Evolutionary conservation across 805 yeast genomes (phyloP).

Genomic region (Barnettozyma siamensis): DNA sequence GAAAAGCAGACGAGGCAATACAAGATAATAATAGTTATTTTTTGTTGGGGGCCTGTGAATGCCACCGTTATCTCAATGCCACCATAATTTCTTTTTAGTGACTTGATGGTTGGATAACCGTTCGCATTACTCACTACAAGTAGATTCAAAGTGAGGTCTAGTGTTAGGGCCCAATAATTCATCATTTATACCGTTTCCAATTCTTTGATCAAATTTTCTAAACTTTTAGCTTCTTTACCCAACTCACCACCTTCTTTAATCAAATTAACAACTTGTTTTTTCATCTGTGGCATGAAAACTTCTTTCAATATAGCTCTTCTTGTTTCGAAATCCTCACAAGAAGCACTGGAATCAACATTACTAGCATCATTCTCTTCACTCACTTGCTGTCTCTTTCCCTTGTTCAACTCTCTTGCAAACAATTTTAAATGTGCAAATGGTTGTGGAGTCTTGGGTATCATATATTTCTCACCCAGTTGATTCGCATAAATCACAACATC

Average conservation of each 20-base stretch:
- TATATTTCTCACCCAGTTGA: slow-evolving; percentile 44
- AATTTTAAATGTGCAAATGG: slow-evolving; percentile 62
- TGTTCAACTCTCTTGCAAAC: slow-evolving; percentile 37
- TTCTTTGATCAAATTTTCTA: slow-evolving; percentile 10
- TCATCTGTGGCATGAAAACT: slow-evolving; percentile 43
- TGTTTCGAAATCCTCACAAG: slow-evolving; percentile 58
- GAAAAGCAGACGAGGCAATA: too few relatives aligned
- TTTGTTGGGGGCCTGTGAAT: too few relatives aligned
- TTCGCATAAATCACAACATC: background rate
- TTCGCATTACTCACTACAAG: too few relatives aligned
- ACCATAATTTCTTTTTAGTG: too few relatives aligned
- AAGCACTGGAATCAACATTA: slow-evolving; percentile 35
- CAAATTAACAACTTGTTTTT: slow-evolving; percentile 42
- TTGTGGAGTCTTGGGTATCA: slow-evolving; percentile 50
- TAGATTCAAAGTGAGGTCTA: too few relatives aligned
- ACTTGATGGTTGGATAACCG: too few relatives aligned
- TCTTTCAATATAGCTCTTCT: slow-evolving; percentile 50
- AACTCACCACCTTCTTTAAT: slow-evolving; percentile 70
- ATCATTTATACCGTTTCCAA: background rate
- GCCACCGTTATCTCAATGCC: too few relatives aligned
- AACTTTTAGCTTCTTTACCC: slow-evolving; percentile 43
- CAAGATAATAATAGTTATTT: too few relatives aligned
- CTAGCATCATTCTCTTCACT: slow-evolving; percentile 7
- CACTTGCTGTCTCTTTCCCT: slow-evolving; percentile 8
- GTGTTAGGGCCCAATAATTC: too few relatives aligned